These are phyloP conservation scores for Globisporangium lucens DNA, from an alignment of 352 stramenopile genomes.

Conservation along the genomic window DNA sequence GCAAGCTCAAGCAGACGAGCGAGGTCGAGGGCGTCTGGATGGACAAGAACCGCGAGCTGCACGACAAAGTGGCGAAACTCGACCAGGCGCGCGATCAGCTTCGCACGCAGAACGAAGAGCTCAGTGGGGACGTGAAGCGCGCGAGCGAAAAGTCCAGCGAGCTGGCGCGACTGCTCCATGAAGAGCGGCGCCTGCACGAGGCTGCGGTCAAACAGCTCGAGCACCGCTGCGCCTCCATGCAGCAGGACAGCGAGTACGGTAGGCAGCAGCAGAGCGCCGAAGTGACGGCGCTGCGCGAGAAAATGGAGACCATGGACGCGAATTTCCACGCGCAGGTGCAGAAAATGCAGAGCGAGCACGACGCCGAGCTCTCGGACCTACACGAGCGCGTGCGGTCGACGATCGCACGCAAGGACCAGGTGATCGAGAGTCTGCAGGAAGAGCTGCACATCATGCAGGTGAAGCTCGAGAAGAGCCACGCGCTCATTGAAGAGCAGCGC, in stretches of 20 bases:
- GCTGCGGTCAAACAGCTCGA: constrained; percentile 36
- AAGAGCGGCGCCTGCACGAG: constrained; percentile 59
- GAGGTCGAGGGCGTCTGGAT: constrained; percentile 85
- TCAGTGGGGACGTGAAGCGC: constrained; percentile 37
- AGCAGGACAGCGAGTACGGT: constrained; percentile 37
- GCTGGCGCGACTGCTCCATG: constrained; percentile 49
- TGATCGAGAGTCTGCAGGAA: constrained; percentile 60
- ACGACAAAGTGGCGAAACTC: constrained; percentile 59
- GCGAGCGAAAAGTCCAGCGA: constrained; percentile 49
- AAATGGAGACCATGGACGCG: constrained; percentile 35
- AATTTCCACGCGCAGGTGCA: constrained; percentile 41
- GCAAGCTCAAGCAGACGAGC: constrained; percentile 70
- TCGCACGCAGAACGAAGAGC: constrained; percentile 42
- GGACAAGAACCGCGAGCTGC: constrained; percentile 79
- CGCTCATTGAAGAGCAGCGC: constrained; percentile 73
- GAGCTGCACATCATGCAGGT: constrained; percentile 69
- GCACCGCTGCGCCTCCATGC: constrained; percentile 35
- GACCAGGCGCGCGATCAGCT: constrained; percentile 47
- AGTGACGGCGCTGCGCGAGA: constrained; percentile 41
- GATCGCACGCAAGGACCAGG: constrained; percentile 63
- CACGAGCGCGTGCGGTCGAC: constrained; percentile 71
- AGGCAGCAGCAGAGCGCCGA: constrained; percentile 47
- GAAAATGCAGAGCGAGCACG: constrained; percentile 45
- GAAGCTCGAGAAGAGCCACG: constrained; percentile 71
- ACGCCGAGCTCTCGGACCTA: constrained; percentile 53